Percentiles rank a stretch among this genome's conserved stretches.
These are phyloP conservation scores for Fusarium secorum DNA, from an alignment of 2,329 filamentous ascomycete species.

Conservation along the genomic window DNA sequence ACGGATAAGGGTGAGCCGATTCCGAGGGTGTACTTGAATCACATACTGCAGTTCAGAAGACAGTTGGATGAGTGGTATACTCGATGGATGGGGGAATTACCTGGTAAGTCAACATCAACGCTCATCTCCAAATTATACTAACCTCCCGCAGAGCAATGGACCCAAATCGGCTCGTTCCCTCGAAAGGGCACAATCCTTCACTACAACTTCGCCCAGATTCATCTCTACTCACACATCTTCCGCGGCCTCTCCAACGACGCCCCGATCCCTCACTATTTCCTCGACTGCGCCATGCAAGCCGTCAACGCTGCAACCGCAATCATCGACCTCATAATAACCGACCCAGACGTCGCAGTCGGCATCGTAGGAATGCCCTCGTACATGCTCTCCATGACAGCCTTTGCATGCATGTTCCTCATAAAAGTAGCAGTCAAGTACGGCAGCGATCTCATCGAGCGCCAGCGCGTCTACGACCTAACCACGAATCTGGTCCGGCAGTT, in stretches of 20 bases:
- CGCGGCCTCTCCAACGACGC: slow-evolving; percentile 48
- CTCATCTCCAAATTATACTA: rapidly evolving
- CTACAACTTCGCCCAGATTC: slow-evolving; percentile 53
- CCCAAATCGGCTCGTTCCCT: slow-evolving; percentile 51
- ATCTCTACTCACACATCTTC: slow-evolving; percentile 53
- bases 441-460: slow-evolving; percentile 52
- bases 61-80: slow-evolving; percentile 51
- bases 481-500: slow-evolving; percentile 52
- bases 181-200: slow-evolving; percentile 52
- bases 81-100: slow-evolving; percentile 47
- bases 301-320: slow-evolving; percentile 53
- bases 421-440: slow-evolving; percentile 56
- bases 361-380: slow-evolving; percentile 58
- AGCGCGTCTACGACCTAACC: slow-evolving; percentile 50
- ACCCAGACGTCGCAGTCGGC: slow-evolving; percentile 52
- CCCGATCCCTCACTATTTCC: slow-evolving; percentile 47
- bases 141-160: slow-evolving; percentile 47
- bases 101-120: slow-evolving; percentile 33
- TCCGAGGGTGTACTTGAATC: slow-evolving; percentile 61
- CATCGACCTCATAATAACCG: slow-evolving; percentile 53
- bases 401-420: slow-evolving; percentile 61
- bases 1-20: slow-evolving; percentile 62
- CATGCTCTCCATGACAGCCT: slow-evolving; percentile 61
- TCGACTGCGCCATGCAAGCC: slow-evolving; percentile 46
- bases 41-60: slow-evolving; percentile 48